Evolutionary conservation across 2,329 filamentous ascomycete genomes (phyloP).

Genomic region (Beauveria pseudobassiana): DNA sequence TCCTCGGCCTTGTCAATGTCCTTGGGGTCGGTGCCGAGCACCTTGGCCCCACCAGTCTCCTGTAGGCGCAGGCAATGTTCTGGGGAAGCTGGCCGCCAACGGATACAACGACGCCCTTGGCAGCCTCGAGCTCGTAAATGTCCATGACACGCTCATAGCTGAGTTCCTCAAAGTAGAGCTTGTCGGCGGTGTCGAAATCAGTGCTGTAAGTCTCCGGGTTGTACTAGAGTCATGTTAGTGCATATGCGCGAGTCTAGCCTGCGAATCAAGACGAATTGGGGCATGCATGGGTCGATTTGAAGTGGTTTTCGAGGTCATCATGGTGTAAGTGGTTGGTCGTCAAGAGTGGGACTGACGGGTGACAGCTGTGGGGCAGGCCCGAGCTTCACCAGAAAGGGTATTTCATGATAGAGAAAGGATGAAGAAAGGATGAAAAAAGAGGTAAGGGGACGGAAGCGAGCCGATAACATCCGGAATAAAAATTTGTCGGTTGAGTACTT

Average conservation of each 20-base stretch:
- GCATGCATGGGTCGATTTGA: not conserved
- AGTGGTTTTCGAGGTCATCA: not conserved
- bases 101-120: conserved; percentile 84
- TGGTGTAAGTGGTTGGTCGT: not conserved
- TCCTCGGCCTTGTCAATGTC: conserved; percentile 99
- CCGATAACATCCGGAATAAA: no score
- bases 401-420: not conserved
- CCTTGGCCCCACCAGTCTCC: conserved; percentile 79
- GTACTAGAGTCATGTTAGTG: conserved; percentile 31
- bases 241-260: not conserved
- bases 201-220: conserved; percentile 78
- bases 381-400: not conserved
- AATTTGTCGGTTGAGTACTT: conserved; percentile 24
- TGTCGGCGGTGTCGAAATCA: conserved; percentile 84
- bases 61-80: conserved; percentile 95
- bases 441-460: no score
- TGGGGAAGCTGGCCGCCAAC: conserved; percentile 95
- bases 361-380: not conserved
- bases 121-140: conserved; percentile 87
- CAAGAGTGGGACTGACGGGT: not conserved
- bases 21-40: conserved; percentile 85
- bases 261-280: not conserved
- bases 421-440: not conserved
- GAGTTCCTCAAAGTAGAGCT: conserved; percentile 92
- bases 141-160: conserved; percentile 98